phyloP scores from a whole-genome alignment of 768 basidiomycete genomes.

The Lanmaoa pseudosensibilis region DNA sequence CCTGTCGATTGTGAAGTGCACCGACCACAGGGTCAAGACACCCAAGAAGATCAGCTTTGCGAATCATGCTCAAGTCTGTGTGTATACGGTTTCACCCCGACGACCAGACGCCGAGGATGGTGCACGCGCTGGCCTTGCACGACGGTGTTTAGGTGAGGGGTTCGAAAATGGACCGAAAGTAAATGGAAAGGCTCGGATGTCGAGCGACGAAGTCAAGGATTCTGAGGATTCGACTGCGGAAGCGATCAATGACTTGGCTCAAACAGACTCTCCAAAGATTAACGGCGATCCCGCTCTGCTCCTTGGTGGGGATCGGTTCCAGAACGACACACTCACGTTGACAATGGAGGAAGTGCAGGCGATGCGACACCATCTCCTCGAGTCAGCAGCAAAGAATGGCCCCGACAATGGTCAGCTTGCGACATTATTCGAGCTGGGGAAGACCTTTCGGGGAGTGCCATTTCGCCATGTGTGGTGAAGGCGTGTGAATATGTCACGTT shows the following conservation, averaged over 20 bases:
- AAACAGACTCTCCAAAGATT: background rate
- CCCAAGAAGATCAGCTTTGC: constrained; percentile 30
- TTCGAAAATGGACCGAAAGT: background rate
- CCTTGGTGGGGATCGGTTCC: background rate
- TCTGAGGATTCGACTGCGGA: background rate
- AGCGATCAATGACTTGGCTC: background rate
- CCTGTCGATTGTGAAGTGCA: constrained; percentile 6
- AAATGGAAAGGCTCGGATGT: background rate
- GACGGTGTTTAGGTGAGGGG: background rate
- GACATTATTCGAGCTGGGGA: constrained; percentile 23
- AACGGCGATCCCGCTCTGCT: background rate
- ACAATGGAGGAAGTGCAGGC: constrained; percentile 18
- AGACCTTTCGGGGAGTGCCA: constrained; percentile 18
- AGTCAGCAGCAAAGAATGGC: constrained; percentile 1
- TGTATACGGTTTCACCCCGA: constrained; percentile 18
- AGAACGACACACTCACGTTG: constrained; percentile 16
- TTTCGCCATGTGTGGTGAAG: constrained; percentile 30
- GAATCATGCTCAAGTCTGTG: constrained; percentile 21
- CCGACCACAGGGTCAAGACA: constrained; percentile 17
- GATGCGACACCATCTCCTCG: constrained; percentile 16
- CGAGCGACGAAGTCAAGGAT: background rate
- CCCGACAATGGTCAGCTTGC: constrained; percentile 11
- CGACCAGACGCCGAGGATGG: background rate
- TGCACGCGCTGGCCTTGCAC: background rate
- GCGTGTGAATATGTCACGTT: background rate